Conservation (phyloP, 1,284 basidiomycete genomes). For the Ceratobasidium sp. region DNA sequence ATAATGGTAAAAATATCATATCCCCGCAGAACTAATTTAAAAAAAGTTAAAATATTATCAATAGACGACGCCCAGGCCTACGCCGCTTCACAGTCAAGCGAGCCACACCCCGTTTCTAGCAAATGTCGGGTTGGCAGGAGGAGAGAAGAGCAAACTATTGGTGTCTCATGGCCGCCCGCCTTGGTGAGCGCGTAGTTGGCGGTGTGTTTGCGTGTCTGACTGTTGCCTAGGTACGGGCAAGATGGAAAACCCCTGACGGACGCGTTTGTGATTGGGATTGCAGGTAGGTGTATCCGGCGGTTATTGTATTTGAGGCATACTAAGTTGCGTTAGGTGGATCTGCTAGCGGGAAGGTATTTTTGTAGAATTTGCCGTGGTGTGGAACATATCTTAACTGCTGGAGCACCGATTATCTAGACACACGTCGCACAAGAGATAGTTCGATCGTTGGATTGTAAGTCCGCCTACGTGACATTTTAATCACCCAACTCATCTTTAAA, state of each 20-base stretch:
- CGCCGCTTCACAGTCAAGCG: background rate
- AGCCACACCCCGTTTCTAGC: constrained; percentile 22
- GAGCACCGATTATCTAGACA: constrained; percentile 60
- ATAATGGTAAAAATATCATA: constrained; percentile 6
- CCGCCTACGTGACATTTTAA: background rate
- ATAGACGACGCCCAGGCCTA: constrained; percentile 5
- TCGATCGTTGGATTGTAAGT: constrained; percentile 52
- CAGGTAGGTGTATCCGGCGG: constrained; percentile 59
- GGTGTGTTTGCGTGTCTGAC: background rate
- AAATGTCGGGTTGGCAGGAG: background rate
- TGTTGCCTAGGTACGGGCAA: constrained; percentile 67
- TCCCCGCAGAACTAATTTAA: too few species aligned
- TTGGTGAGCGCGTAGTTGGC: constrained; percentile 61
- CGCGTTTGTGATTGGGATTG: constrained; percentile 93
- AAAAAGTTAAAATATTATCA: background rate
- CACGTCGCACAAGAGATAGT: constrained; percentile 91
- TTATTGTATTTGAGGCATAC: constrained; percentile 27
- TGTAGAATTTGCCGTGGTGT: constrained; percentile 11
- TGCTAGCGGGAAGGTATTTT: constrained; percentile 86
- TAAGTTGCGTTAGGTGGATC: constrained; percentile 68
- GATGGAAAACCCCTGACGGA: constrained; percentile 70
- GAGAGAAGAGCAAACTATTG: constrained; percentile 76
- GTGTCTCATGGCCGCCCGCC: constrained; percentile 82
- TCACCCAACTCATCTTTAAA: background rate
- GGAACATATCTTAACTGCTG: background rate